Percentiles rank a stretch among this genome's conserved stretches.
phyloP scores from a whole-genome alignment of 139 green algal genomes.

The Chlamydomonas incerta region DNA sequence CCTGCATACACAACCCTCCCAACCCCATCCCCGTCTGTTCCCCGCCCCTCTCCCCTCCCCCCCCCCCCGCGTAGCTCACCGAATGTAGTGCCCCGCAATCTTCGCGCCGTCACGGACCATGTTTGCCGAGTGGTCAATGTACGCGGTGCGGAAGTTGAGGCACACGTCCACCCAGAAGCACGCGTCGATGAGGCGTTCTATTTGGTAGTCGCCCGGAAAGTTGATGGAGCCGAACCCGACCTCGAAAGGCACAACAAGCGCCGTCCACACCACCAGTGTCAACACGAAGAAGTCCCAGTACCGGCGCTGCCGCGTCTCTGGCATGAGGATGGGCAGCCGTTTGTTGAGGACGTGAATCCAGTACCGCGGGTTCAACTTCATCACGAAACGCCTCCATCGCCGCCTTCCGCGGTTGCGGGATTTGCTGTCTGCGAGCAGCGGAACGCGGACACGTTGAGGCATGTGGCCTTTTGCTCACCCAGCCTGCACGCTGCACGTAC shows the following conservation, averaged over 20 bases:
- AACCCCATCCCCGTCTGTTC: too few species aligned
- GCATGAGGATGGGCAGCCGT: slow-evolving; percentile 60
- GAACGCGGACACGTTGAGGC: neutral
- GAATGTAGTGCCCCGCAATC: slow-evolving; percentile 47
- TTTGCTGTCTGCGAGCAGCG: neutral
- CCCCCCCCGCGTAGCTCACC: neutral
- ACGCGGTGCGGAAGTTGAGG: slow-evolving; percentile 73
- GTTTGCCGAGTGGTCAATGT: slow-evolving; percentile 67
- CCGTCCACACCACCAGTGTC: slow-evolving; percentile 69
- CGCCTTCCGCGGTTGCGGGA: slow-evolving; percentile 19
- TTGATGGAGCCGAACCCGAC: slow-evolving; percentile 29
- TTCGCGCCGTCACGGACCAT: slow-evolving; percentile 55
- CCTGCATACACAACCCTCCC: too few species aligned
- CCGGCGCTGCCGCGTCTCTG: slow-evolving; percentile 36
- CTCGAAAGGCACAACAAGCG: slow-evolving; percentile 60
- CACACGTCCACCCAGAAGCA: slow-evolving; percentile 70
- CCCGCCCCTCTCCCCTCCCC: too few species aligned
- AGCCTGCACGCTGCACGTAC: slow-evolving; percentile 1
- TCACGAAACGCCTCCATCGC: slow-evolving; percentile 40
- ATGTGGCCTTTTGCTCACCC: neutral
- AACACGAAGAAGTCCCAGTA: slow-evolving; percentile 71
- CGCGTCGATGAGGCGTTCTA: slow-evolving; percentile 57
- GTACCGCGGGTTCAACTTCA: slow-evolving; percentile 45
- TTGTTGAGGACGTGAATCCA: slow-evolving; percentile 66
- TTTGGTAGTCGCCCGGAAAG: neutral